Percentiles rank a stretch among this genome's conserved stretches.
Conservation (phyloP, 441 rosid genomes). For the Euphorbia celastroides region DNA sequence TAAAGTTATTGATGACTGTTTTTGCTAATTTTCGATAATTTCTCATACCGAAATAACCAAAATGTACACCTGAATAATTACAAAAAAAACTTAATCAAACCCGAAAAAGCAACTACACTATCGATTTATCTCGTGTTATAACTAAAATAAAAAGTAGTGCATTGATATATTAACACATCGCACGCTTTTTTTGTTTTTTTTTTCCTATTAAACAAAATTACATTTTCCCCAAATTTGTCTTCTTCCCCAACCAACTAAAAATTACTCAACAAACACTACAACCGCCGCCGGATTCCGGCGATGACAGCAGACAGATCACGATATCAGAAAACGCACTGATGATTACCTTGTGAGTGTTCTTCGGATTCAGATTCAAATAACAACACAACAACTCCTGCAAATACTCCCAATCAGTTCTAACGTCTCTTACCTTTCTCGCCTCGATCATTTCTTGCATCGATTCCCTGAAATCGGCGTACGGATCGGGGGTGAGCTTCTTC, state of each 20-base stretch:
- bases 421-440: constrained; percentile 50
- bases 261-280: constrained; percentile 4
- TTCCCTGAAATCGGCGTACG: constrained; percentile 57
- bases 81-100: no score
- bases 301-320: constrained; percentile 41
- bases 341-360: constrained; percentile 60
- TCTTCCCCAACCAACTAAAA: constrained; percentile 17
- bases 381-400: constrained; percentile 69
- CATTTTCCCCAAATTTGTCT: constrained; percentile 17
- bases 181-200: constrained; percentile 31
- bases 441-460: constrained; percentile 93
- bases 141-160: neutral
- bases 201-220: constrained; percentile 19
- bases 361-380: constrained; percentile 65
- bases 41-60: no score
- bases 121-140: neutral
- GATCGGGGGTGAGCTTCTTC: constrained; percentile 64
- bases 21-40: no score
- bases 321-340: constrained; percentile 73
- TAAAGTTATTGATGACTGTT: no score
- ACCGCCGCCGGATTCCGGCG: constrained; percentile 18
- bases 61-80: no score
- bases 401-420: constrained; percentile 51
- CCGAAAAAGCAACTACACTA: no score
- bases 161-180: constrained; percentile 29